A percentile compares a stretch with the other conserved stretches of the same genome.
phyloP scores from a whole-genome alignment of 306 rosid species.

The Prunus mume region DNA sequence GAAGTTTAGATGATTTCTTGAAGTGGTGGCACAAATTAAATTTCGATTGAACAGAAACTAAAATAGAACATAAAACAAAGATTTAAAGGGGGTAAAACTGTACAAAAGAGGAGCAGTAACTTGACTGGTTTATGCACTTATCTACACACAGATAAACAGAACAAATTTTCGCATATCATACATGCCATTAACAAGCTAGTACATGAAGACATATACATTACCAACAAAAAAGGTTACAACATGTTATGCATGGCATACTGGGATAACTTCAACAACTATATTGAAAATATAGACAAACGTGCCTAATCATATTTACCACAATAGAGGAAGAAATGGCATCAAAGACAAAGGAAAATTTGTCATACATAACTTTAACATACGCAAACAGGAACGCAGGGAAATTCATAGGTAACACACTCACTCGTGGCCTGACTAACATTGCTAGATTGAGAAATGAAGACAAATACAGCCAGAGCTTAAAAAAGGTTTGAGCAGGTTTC shows the following conservation, averaged over 20 bases:
- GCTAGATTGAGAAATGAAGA: neutral
- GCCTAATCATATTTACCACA: neutral
- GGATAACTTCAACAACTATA: too few relatives aligned
- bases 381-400: neutral
- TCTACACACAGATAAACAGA: neutral
- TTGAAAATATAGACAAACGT: neutral
- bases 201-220: neutral
- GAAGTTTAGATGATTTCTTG: neutral
- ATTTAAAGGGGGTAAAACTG: neutral
- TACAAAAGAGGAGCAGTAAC: neutral
- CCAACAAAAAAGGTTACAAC: neutral
- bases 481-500: neutral
- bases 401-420: neutral
- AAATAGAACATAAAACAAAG: neutral
- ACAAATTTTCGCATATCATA: neutral
- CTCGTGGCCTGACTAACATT: neutral
- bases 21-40: neutral
- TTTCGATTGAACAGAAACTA: neutral
- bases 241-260: neutral
- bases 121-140: neutral
- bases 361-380: neutral
- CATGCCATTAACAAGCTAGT: neutral
- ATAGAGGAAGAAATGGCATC: neutral
- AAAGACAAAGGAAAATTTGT: neutral
- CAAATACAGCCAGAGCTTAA: neutral